phyloP scores from a whole-genome alignment of 129 eudicot species.

The Flaveria bidentis region DNA sequence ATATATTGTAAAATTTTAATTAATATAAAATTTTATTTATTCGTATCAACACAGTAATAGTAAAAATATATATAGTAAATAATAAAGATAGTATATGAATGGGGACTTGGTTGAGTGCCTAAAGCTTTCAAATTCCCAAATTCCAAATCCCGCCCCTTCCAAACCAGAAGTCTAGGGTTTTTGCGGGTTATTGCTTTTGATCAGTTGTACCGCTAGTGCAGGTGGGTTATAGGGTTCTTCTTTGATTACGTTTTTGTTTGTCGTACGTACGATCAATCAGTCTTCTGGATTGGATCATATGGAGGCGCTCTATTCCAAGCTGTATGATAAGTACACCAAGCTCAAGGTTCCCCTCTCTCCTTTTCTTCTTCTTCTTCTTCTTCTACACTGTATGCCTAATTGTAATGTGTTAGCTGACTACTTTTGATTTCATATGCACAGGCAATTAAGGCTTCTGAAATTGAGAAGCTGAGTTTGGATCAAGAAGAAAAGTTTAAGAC shows the following conservation, averaged over 20 bases:
- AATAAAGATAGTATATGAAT: too few relatives aligned
- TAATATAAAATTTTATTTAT: too few relatives aligned
- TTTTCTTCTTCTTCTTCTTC: background rate
- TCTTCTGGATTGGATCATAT: constrained; percentile 27
- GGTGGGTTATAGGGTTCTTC: too few relatives aligned
- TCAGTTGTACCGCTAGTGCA: too few relatives aligned
- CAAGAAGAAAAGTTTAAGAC: constrained; percentile 58
- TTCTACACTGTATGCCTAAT: background rate
- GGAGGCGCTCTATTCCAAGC: constrained; percentile 66
- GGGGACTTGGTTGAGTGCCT: too few relatives aligned
- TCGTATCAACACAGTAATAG: too few relatives aligned
- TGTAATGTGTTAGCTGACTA: background rate
- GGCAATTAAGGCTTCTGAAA: constrained; percentile 40
- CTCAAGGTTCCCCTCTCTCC: constrained; percentile 52
- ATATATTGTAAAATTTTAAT: too few relatives aligned
- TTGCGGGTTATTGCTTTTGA: too few relatives aligned
- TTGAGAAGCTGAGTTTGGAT: constrained; percentile 45
- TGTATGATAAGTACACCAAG: constrained; percentile 57
- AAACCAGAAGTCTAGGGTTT: too few relatives aligned
- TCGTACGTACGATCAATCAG: background rate
- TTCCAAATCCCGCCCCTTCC: too few relatives aligned
- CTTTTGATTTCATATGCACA: constrained; percentile 17
- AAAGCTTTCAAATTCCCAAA: too few relatives aligned
- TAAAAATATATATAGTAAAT: too few relatives aligned
- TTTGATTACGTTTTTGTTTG: background rate